Base-by-base conservation (phyloP, 2,329 filamentous ascomycete genomes). In the Aureobasidium sp. region DNA sequence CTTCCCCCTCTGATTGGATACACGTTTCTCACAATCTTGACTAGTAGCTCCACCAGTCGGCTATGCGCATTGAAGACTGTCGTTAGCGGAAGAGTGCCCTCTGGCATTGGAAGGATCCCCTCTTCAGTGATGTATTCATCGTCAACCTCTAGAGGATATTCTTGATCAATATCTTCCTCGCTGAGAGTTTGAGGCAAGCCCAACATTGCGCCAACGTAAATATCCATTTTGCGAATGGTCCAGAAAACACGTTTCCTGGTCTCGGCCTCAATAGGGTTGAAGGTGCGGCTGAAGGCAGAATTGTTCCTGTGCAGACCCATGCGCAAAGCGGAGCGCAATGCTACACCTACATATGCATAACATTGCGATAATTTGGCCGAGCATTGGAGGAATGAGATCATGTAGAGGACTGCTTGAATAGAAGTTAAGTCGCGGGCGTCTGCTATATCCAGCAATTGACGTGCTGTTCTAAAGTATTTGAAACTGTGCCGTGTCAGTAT, bases 21-120 rank as follows among this genome's bases (percentile, higher is more conserved):
- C 12, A 87, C 82, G 60, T 84, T 83, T 68, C 81, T 82, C 56
- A 86, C 83, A 50, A 86, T 84, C 70, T 87, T 87, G 59, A 81
- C 75, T 34, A 87, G 73, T 41, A 87, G 80, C 43, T 78, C 76
- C 5, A 84, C 79, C 26, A 87, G 75, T 48, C 77, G 77, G 4
- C 82, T 84, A 65, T 87, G 84, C 1, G 82, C 82, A 69, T 86
- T 87, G 65, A 81, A 80, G 17, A 82, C 84, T 27, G 79, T 78
- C 74, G 85, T 81, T n/a, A 85, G 67, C 4, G 84, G 81, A 2
- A 83, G 79, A 26, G 75, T 74, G 46, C 81, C 81, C 34, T 80
- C 71, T 3, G 84, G 84, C 77, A 84, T 82, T 2, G 82, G 77
- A 56, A 77, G 67, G n/a, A 77, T 78, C 46, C 76, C 77, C 27